Evolutionary conservation across 331 rosid species (phyloP).

Genomic region (Telfairia occidentalis): DNA sequence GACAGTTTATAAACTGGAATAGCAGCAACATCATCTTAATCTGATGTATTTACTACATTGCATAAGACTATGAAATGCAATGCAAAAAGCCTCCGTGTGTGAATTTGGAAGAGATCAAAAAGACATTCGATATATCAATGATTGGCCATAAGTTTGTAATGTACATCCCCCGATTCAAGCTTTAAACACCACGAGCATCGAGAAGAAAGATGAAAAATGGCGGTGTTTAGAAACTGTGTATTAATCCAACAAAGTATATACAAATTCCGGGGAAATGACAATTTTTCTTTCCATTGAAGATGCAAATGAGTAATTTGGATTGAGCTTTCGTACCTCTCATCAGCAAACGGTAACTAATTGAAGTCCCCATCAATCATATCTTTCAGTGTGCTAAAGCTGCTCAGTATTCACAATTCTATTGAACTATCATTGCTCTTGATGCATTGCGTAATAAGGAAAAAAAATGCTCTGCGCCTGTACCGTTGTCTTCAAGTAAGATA

Average conservation of each 20-base stretch:
- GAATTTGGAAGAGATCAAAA: background rate
- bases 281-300: background rate
- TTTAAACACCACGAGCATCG: background rate
- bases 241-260: background rate
- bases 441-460: constrained; percentile 13
- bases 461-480: constrained; percentile 18
- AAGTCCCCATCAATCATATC: background rate
- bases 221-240: background rate
- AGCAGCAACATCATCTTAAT: background rate
- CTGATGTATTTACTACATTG: background rate
- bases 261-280: background rate
- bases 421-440: constrained; percentile 17
- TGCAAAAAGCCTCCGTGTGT: background rate
- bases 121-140: background rate
- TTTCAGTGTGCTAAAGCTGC: constrained; percentile 22
- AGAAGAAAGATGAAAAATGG: background rate
- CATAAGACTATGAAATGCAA: background rate
- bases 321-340: constrained; percentile 4
- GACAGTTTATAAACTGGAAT: background rate
- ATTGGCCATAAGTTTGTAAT: background rate
- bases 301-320: background rate
- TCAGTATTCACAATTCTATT: constrained; percentile 30
- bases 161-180: background rate
- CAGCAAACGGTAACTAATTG: background rate
- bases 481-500: constrained; percentile 32